Percentiles rank a stretch among this genome's conserved stretches.
phyloP scores from a whole-genome alignment of 1,139 yeast species.

The Suhomyces guaymorum region DNA sequence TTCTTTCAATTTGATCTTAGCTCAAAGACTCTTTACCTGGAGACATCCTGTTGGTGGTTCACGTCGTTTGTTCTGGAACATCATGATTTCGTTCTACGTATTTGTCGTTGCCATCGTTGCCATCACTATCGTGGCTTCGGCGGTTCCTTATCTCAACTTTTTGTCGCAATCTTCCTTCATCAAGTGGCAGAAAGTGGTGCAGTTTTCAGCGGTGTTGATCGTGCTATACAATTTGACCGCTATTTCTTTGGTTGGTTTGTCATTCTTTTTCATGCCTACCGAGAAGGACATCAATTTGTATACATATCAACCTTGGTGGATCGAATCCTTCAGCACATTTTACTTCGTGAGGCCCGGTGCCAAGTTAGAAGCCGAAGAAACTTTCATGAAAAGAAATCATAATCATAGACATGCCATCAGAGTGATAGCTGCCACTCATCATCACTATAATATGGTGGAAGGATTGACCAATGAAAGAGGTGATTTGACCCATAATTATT shows the following conservation, averaged over 20 bases:
- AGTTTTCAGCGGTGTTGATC: conserved; percentile 58
- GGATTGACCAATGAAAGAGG: conserved; percentile 48
- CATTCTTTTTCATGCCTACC: conserved; percentile 63
- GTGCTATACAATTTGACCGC: conserved; percentile 62
- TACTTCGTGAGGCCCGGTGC: conserved; percentile 57
- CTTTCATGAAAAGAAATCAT: conserved; percentile 51
- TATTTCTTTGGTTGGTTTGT: conserved; percentile 46
- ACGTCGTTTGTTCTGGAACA: conserved; percentile 50
- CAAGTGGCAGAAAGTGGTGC: conserved; percentile 59
- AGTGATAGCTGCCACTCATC: conserved; percentile 50
- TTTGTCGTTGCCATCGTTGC: conserved; percentile 59
- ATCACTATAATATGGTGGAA: conserved; percentile 44
- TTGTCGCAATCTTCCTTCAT: no score
- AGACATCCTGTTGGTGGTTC: conserved; percentile 79
- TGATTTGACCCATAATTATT: conserved; percentile 50
- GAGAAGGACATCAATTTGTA: conserved; percentile 51
- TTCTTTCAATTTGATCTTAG: conserved; percentile 63
- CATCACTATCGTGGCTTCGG: conserved; percentile 69
- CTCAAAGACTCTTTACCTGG: conserved; percentile 81
- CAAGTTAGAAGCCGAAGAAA: conserved; percentile 48
- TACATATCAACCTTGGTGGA: conserved; percentile 82
- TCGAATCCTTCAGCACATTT: conserved; percentile 57
- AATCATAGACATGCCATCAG: conserved; percentile 54
- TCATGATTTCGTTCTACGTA: conserved; percentile 54
- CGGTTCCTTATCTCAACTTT: conserved; percentile 62